Conservation (phyloP, 2,329 filamentous ascomycete genomes). For the Teratosphaeriaceae sp. region DNA sequence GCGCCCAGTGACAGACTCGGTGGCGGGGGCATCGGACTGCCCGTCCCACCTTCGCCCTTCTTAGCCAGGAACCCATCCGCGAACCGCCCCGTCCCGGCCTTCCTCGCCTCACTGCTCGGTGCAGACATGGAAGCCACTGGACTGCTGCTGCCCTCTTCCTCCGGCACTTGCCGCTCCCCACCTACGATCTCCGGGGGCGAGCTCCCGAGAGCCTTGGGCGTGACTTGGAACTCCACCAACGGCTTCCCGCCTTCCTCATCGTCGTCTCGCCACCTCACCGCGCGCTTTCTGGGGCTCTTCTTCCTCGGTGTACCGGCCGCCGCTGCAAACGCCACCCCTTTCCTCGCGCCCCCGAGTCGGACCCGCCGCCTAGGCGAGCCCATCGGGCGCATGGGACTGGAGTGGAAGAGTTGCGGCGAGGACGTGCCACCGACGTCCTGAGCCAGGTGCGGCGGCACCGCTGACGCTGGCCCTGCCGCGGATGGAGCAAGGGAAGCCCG, state of each 20-base stretch:
- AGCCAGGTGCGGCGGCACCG: constrained; percentile 21
- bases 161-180: constrained; percentile 19
- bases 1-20: constrained; percentile 52
- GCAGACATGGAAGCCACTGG: constrained; percentile 52
- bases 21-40: constrained; percentile 52
- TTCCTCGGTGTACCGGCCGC: constrained; percentile 62
- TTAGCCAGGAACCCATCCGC: constrained; percentile 81
- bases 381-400: constrained; percentile 44
- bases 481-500: constrained; percentile 15
- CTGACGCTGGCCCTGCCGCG: constrained; percentile 7
- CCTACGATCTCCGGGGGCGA: constrained; percentile 43
- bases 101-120: constrained; percentile 54
- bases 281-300: constrained; percentile 60
- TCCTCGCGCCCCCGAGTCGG: constrained; percentile 57
- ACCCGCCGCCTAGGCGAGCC: constrained; percentile 69
- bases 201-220: constrained; percentile 62
- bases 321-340: constrained; percentile 57
- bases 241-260: constrained; percentile 70
- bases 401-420: constrained; percentile 9
- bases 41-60: constrained; percentile 47
- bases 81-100: constrained; percentile 55
- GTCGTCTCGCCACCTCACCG: constrained; percentile 78
- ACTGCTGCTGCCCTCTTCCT: constrained; percentile 42
- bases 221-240: constrained; percentile 85
- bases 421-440: constrained; percentile 12